A percentile compares a stretch with the other conserved stretches of the same genome.
Conservation (phyloP, 208 protist genomes). For the Trypanosoma lewisi region DNA sequence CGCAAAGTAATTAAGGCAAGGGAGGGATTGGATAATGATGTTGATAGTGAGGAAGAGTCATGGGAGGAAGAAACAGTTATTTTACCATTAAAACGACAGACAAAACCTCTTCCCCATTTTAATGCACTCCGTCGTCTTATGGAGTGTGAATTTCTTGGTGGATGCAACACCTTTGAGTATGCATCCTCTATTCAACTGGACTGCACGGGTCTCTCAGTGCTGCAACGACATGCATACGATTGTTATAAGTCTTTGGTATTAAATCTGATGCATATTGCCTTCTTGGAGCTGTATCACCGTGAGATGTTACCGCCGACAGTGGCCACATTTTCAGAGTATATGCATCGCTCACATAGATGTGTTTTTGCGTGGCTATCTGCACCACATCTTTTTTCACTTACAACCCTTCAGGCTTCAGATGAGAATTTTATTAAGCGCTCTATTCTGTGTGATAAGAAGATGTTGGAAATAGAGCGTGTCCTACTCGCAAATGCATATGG, state of each 20-base stretch:
- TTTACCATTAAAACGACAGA: constrained; percentile 42
- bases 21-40: constrained; percentile 23
- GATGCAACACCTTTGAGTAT: constrained; percentile 40
- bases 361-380: constrained; percentile 57
- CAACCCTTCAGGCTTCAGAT: not conserved
- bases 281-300: constrained; percentile 74
- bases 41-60: constrained; percentile 48
- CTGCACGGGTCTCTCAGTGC: constrained; percentile 60
- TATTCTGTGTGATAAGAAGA: constrained; percentile 15
- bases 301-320: constrained; percentile 5
- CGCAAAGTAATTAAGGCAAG: constrained; percentile 24
- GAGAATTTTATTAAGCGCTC: not conserved
- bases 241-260: constrained; percentile 63
- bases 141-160: constrained; percentile 48
- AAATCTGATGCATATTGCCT: constrained; percentile 69
- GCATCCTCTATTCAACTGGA: constrained; percentile 52
- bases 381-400: constrained; percentile 45
- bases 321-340: constrained; percentile 46
- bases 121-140: constrained; percentile 64
- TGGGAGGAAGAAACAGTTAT: constrained; percentile 65
- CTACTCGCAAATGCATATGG: not conserved
- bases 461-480: constrained; percentile 23
- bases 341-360: constrained; percentile 35
- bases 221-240: constrained; percentile 80
- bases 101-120: constrained; percentile 44